A percentile compares a stretch with the other conserved stretches of the same genome.
Evolutionary conservation across 2,329 filamentous ascomycete species (phyloP).

Genomic region (Phialophora tarda): DNA sequence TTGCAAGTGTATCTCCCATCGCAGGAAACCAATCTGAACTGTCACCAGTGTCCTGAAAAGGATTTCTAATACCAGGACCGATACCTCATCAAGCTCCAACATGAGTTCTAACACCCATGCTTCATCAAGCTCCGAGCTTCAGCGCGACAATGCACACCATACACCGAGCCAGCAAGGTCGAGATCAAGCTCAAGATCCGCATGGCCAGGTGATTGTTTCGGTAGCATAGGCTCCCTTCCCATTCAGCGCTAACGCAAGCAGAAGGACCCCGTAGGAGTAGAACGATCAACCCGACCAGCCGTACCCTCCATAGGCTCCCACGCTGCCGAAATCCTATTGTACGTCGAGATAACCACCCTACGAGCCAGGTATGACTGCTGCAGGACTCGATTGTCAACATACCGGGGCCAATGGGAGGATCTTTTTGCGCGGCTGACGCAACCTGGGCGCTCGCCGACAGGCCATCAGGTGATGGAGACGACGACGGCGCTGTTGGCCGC

Average conservation of each 20-base stretch:
- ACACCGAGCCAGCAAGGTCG: not conserved
- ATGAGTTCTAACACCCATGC: not conserved
- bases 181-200: not conserved
- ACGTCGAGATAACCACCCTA: not conserved
- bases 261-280: not conserved
- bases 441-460: not conserved
- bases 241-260: not conserved
- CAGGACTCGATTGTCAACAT: not conserved
- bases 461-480: not conserved
- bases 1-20: no score
- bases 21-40: no score
- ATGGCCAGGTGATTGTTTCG: not conserved
- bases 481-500: not conserved
- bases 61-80: not conserved
- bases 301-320: not conserved
- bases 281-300: not conserved
- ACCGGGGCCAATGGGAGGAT: not conserved
- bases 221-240: not conserved
- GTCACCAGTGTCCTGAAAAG: not conserved
- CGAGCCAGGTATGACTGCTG: not conserved
- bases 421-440: not conserved
- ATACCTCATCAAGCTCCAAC: not conserved
- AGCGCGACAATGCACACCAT: not conserved
- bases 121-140: not conserved
- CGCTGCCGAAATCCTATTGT: not conserved